These are phyloP conservation scores for Cicer judaicum DNA, from an alignment of 306 rosid species.

Conservation along the genomic window DNA sequence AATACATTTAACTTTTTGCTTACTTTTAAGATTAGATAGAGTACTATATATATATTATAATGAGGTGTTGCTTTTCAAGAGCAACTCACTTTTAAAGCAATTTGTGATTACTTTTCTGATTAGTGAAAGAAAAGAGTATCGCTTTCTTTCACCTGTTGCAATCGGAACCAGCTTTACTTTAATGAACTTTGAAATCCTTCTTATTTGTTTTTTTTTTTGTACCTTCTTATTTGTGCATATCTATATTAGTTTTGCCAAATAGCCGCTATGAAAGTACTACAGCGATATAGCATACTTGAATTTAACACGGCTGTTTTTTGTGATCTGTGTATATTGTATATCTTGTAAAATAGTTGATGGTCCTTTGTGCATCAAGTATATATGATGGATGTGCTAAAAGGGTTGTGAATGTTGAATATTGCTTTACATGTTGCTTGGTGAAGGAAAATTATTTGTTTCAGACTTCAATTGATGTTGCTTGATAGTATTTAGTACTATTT, in stretches of 20 bases:
- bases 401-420: conserved; percentile 1
- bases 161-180: conserved; percentile 1
- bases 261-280: neutral
- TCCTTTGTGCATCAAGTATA: neutral
- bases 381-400: conserved; percentile 3
- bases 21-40: neutral
- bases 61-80: conserved; percentile 2
- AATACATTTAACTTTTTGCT: neutral
- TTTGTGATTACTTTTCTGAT: neutral
- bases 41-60: neutral
- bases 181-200: conserved; percentile 6
- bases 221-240: conserved; percentile 13
- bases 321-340: neutral
- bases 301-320: neutral
- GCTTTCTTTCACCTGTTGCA: conserved; percentile 21
- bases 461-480: too few relatives aligned
- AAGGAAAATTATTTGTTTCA: neutral
- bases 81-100: conserved; percentile 23
- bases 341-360: neutral
- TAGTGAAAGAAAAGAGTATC: conserved; percentile 19
- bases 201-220: neutral
- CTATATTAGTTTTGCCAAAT: neutral
- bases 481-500: too few relatives aligned
- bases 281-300: neutral
- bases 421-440: neutral